Base-by-base conservation (phyloP, 495 filamentous ascomycete species). In the Penicillium coffeae region DNA sequence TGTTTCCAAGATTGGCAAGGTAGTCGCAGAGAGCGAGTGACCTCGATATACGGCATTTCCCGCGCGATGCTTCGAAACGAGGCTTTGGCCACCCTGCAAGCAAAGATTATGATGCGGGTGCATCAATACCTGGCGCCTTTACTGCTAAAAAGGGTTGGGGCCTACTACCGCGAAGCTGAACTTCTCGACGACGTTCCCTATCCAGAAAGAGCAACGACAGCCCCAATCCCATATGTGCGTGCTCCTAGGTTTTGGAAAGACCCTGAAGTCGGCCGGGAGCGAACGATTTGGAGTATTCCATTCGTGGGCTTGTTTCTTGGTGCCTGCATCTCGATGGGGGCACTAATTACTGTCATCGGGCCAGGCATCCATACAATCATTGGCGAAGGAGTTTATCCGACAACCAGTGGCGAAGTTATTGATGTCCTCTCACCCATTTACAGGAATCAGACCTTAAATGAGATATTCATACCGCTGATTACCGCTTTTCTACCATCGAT, bases 401-500 rank as follows among this genome's bases (percentile, higher is more conserved):
- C 25, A 1, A 18, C 22, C 14, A 32, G 22, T 1, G 41, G 39
- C 5, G 39, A 32, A 33, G 8, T 20, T n/a, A 15, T 43, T 15
- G 33, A 21, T 18, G 8, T 43, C 2, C 21, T 18, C 14, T 6
- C 10, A 7, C 14, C 41, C 3, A 16, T 43, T 8, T 32, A 22
- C 41, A 30, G 19, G 8, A 4, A 18, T 3, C 20, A 15, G 25
- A 3, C 21, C 3, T 27, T 62, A 13, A 55, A 59, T 42, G 44
- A 54, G 1, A 34, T 48, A 14, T 9, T 57, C 9, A 6, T 21
- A 1, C 45, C 50, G n/a, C 8, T 53, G 9, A 36, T 56, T 13
- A 33, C 45, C 5, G 54, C 50, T 40, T 62, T 58, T 33, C 9
- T 58, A 0, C 55, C 55, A 0, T 54, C 52, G 0, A 52, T 59